phyloP scores from a whole-genome alignment of 305 asterid genomes.

The Solanum chacoense region DNA sequence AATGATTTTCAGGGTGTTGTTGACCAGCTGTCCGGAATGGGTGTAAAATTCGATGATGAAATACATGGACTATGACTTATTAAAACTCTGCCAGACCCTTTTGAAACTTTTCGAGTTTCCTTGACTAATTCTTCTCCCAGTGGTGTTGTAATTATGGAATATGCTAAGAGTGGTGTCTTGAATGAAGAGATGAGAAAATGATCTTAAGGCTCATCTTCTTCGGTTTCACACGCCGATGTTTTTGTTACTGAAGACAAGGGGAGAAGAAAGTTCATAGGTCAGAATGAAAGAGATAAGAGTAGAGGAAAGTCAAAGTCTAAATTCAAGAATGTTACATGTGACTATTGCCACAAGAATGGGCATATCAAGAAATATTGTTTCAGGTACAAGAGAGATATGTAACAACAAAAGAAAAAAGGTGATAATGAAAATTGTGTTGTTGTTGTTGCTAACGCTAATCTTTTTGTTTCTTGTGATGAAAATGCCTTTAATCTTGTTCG shows the following conservation, averaged over 20 bases:
- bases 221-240: no score
- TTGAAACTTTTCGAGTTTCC: neutral
- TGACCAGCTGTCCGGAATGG: neutral
- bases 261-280: neutral
- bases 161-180: neutral
- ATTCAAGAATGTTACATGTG: no score
- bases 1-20: neutral
- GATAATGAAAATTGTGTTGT: no score
- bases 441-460: no score
- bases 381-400: no score
- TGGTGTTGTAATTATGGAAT: neutral
- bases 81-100: neutral
- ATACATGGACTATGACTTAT: neutral
- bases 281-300: neutral
- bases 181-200: neutral
- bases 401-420: no score
- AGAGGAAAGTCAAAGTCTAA: neutral
- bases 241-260: neutral
- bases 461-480: no score
- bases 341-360: neutral
- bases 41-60: neutral
- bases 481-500: no score
- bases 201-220: neutral
- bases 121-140: neutral
- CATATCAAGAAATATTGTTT: no score